Conservation (phyloP, 1,284 basidiomycete genomes). For the Leucoagaricus sp. region DNA sequence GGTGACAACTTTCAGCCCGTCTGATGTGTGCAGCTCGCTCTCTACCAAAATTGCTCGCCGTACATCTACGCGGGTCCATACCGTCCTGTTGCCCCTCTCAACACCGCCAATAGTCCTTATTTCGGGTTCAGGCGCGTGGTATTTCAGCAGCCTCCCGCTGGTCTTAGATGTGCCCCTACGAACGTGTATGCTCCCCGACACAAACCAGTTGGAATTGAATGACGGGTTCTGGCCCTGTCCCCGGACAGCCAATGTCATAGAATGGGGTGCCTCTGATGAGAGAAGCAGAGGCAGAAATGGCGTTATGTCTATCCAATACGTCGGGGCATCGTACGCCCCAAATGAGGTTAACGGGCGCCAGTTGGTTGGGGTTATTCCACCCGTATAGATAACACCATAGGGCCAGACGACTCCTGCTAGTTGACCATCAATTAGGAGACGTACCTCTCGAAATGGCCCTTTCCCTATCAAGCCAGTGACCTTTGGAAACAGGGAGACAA, state of each 20-base stretch:
- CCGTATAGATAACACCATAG: conserved; percentile 18
- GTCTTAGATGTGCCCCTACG: conserved; percentile 34
- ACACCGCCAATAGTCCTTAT: conserved; percentile 29
- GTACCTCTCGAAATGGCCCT: conserved; percentile 49
- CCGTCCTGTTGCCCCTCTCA: conserved; percentile 32
- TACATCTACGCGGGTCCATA: conserved; percentile 48
- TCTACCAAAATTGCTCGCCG: conserved; percentile 45
- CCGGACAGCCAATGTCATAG: conserved; percentile 40
- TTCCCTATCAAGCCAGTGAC: conserved; percentile 28
- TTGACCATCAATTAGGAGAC: conserved; percentile 30
- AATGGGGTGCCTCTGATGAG: conserved; percentile 33
- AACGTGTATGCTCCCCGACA: conserved; percentile 41
- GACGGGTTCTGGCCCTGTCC: conserved; percentile 40
- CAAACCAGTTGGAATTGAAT: conserved; percentile 46
- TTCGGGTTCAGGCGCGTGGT: conserved; percentile 29
- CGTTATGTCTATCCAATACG: conserved; percentile 49
- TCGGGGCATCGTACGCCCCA: conserved; percentile 49
- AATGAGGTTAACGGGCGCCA: conserved; percentile 50
- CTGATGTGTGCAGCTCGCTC: conserved; percentile 46
- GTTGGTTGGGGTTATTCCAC: conserved; percentile 43
- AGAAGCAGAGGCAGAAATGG: conserved; percentile 47
- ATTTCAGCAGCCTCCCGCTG: conserved; percentile 37
- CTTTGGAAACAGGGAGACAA: conserved; percentile 36
- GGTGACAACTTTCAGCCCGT: conserved; percentile 44
- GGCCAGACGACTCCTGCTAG: conserved; percentile 49